Conservation (phyloP, 768 basidiomycete species). For the Trametopsis cervina region DNA sequence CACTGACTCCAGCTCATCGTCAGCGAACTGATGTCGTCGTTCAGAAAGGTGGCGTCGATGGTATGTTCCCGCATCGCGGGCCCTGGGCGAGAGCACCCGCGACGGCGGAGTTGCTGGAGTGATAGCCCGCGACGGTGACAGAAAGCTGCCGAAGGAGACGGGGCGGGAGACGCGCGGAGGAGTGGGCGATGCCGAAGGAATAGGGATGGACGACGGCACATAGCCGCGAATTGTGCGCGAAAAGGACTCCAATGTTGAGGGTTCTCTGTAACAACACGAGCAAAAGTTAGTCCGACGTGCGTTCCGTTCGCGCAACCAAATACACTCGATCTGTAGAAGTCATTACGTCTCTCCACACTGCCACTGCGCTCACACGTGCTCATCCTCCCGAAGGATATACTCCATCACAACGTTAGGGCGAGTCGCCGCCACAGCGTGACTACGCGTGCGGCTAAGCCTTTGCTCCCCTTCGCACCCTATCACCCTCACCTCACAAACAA, state of each 20-base stretch:
- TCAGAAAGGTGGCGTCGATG: not conserved
- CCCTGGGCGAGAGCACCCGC: constrained; percentile 11
- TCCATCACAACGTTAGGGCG: not conserved
- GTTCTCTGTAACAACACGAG: constrained; percentile 29
- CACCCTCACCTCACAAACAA: not conserved
- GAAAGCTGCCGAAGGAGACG: constrained; percentile 39
- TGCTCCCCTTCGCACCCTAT: not conserved
- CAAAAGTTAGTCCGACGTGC: not conserved
- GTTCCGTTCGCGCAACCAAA: not conserved
- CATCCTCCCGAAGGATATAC: not conserved
- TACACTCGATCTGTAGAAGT: not conserved
- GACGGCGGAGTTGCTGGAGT: constrained; percentile 8
- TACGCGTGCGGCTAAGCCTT: too few species aligned
- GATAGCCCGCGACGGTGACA: constrained; percentile 20
- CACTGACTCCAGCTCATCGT: constrained; percentile 10
- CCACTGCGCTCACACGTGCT: not conserved
- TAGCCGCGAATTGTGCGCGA: constrained; percentile 49
- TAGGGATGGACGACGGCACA: constrained; percentile 44
- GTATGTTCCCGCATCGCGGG: constrained; percentile 12
- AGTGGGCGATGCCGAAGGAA: constrained; percentile 40
- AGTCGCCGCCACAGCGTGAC: not conserved
- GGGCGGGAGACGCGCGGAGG: constrained; percentile 45
- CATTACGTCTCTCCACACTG: not conserved
- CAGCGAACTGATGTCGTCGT: not conserved
- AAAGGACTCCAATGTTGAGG: constrained; percentile 43